phyloP scores from a whole-genome alignment of 495 filamentous ascomycete species.

The Trichoderma virens region DNA sequence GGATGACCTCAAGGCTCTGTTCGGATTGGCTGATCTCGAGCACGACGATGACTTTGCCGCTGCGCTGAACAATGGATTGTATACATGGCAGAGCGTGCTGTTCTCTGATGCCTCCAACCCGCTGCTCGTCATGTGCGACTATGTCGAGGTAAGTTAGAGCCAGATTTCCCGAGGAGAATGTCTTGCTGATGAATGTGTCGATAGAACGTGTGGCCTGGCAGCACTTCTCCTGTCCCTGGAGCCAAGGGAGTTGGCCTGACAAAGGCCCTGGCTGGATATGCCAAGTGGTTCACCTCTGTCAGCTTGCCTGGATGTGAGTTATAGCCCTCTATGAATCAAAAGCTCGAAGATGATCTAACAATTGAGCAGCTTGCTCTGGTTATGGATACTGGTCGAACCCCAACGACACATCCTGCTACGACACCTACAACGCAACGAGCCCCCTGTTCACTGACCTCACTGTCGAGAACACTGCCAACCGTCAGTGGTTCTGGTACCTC shows the following conservation, averaged over 20 bases:
- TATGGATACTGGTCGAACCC: slow-evolving; percentile 42
- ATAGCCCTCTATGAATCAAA: background rate
- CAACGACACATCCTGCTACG: slow-evolving; percentile 45
- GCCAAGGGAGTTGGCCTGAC: slow-evolving; percentile 42
- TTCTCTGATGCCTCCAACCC: slow-evolving; percentile 26
- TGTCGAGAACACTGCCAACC: slow-evolving; percentile 42
- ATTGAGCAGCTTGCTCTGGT: slow-evolving; percentile 17
- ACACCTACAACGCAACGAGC: slow-evolving; percentile 50
- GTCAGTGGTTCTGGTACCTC: slow-evolving; percentile 59
- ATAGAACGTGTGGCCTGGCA: slow-evolving; percentile 21
- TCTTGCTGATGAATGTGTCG: slow-evolving; percentile 11
- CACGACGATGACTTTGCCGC: slow-evolving; percentile 50
- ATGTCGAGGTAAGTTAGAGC: slow-evolving; percentile 23
- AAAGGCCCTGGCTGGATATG: slow-evolving; percentile 47
- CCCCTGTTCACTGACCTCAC: slow-evolving; percentile 48
- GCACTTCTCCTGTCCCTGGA: background rate
- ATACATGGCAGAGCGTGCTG: slow-evolving; percentile 42
- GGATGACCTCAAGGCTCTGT: slow-evolving; percentile 47
- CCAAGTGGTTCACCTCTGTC: slow-evolving; percentile 41
- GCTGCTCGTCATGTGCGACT: slow-evolving; percentile 48
- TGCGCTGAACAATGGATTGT: slow-evolving; percentile 48
- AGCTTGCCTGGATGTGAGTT: slow-evolving; percentile 3
- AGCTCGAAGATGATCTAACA: background rate
- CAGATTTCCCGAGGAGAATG: background rate
- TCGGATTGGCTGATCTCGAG: slow-evolving; percentile 44